Evolutionary conservation across 202 grass and related monocot species (phyloP).

Genomic region (Bolboschoenoplectus hybrid): DNA sequence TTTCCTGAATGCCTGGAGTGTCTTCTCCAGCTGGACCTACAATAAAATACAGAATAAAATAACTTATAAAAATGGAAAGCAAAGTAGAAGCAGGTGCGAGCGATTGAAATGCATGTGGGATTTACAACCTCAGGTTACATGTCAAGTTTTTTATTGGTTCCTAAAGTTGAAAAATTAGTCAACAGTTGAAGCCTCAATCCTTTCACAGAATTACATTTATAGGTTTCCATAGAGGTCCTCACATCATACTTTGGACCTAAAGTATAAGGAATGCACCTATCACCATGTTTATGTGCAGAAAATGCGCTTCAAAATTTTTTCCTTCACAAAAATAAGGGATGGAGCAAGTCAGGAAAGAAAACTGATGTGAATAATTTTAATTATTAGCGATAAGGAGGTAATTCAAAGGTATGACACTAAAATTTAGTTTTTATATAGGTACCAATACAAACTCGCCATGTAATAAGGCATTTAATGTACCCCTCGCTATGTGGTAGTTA

Average conservation of each 20-base stretch:
- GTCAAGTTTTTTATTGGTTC: constrained; percentile 11
- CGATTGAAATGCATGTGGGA: neutral
- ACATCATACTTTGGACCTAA: neutral
- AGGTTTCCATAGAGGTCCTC: neutral
- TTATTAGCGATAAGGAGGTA: neutral
- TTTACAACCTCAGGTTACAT: neutral
- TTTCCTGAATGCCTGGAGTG: constrained; percentile 15
- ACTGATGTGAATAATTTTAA: neutral
- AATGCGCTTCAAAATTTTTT: neutral
- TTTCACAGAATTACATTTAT: constrained; percentile 27
- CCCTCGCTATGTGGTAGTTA: neutral
- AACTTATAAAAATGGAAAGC: neutral
- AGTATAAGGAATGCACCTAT: too few species aligned
- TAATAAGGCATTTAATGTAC: neutral
- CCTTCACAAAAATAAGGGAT: neutral
- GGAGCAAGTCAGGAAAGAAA: constrained; percentile 6
- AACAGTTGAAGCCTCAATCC: neutral
- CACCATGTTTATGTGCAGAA: neutral
- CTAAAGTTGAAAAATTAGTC: neutral
- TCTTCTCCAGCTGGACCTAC: constrained; percentile 14
- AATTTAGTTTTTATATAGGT: neutral
- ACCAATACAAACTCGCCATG: neutral
- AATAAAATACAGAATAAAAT: constrained; percentile 9
- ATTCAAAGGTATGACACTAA: neutral
- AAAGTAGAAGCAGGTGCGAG: neutral